phyloP scores from a whole-genome alignment of 169 alveolate species.

The Theileria parva region DNA sequence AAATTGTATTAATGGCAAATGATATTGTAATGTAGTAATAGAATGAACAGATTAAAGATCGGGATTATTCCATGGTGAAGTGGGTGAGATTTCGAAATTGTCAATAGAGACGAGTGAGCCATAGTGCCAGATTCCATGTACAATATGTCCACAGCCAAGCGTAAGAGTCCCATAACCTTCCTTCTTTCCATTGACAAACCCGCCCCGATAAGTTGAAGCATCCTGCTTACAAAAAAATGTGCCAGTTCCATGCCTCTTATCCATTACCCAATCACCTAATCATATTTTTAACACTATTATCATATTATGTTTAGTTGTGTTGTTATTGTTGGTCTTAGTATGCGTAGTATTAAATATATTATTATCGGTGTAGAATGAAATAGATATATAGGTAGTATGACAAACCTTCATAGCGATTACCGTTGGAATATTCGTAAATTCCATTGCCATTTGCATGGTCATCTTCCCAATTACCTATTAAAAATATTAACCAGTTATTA shows the following conservation, averaged over 20 bases:
- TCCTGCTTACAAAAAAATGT: slow-evolving; percentile 88
- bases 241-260: slow-evolving; percentile 88
- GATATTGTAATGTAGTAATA: neutral
- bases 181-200: slow-evolving; percentile 83
- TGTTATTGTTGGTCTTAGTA: too few relatives aligned
- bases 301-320: too few relatives aligned
- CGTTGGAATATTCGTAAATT: slow-evolving; percentile 87
- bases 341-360: too few relatives aligned
- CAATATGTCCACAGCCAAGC: slow-evolving; percentile 76
- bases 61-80: slow-evolving; percentile 77
- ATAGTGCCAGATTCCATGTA: slow-evolving; percentile 79
- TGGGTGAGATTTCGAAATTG: slow-evolving; percentile 66
- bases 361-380: too few relatives aligned
- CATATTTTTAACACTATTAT: too few relatives aligned
- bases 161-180: slow-evolving; percentile 87
- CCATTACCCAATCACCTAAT: slow-evolving; percentile 89
- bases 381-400: too few relatives aligned
- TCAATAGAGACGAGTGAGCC: slow-evolving; percentile 71
- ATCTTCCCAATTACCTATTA: slow-evolving; percentile 89
- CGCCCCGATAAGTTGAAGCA: slow-evolving; percentile 86
- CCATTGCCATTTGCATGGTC: slow-evolving; percentile 96
- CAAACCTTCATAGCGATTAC: slow-evolving; percentile 84
- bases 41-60: slow-evolving; percentile 45
- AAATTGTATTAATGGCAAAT: too few relatives aligned
- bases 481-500: neutral